Evolutionary conservation across 352 stramenopile genomes (phyloP).

Genomic region (Globisporangium solare): DNA sequence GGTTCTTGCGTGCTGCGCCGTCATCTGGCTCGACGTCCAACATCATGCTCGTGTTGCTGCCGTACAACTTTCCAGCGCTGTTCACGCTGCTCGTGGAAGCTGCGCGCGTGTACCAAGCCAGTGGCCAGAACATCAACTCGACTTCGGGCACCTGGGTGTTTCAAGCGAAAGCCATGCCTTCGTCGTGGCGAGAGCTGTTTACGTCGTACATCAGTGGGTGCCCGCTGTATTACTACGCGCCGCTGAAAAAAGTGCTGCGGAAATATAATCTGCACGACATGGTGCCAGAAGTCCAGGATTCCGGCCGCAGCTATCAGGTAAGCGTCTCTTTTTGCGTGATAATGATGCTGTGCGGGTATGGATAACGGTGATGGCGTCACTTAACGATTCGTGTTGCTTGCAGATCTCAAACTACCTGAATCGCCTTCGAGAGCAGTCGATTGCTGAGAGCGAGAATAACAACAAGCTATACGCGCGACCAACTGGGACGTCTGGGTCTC

Average conservation of each 20-base stretch:
- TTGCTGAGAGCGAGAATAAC: constrained; percentile 69
- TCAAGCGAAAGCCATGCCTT: constrained; percentile 83
- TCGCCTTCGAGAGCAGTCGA: constrained; percentile 66
- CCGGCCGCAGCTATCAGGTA: constrained; percentile 76
- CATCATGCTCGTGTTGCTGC: constrained; percentile 74
- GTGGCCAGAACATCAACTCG: constrained; percentile 71
- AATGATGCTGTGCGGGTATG: background rate
- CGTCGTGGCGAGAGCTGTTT: constrained; percentile 80
- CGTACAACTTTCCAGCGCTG: constrained; percentile 85
- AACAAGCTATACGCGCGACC: constrained; percentile 67
- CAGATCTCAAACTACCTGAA: constrained; percentile 73
- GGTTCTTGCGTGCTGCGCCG: constrained; percentile 55
- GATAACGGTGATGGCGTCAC: background rate
- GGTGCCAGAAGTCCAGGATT: constrained; percentile 79
- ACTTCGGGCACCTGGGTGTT: constrained; percentile 72
- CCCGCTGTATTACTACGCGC: constrained; percentile 78
- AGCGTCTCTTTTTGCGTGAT: too few species aligned
- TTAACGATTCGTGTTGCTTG: background rate
- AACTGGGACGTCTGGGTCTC: constrained; percentile 9
- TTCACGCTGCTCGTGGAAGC: constrained; percentile 82
- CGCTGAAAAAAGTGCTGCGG: constrained; percentile 76
- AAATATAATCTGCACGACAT: constrained; percentile 89
- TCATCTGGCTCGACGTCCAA: constrained; percentile 23
- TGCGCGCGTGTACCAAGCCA: constrained; percentile 75
- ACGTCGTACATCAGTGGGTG: constrained; percentile 70